These are phyloP conservation scores for Malus hybrid DNA, from an alignment of 331 rosid genomes.

Conservation along the genomic window DNA sequence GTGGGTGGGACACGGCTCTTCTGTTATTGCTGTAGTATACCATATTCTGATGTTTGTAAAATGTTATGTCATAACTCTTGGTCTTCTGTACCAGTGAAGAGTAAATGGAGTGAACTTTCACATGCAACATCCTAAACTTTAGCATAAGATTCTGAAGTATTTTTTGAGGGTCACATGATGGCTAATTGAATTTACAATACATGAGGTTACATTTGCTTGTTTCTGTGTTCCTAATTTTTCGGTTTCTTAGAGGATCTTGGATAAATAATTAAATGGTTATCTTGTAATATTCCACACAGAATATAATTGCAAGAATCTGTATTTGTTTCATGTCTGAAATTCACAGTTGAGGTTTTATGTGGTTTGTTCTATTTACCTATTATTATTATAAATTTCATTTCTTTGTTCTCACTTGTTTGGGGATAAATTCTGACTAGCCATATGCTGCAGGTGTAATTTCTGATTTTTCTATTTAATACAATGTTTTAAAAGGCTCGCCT, in stretches of 20 bases:
- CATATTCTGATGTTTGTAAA: background rate
- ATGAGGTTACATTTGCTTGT: background rate
- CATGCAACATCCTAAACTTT: background rate
- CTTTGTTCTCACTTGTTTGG: too few relatives aligned
- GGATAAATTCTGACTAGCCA: too few relatives aligned
- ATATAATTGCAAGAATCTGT: background rate
- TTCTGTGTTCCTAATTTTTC: background rate
- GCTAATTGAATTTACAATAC: background rate
- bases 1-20: background rate
- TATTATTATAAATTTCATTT: too few relatives aligned
- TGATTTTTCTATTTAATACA: background rate
- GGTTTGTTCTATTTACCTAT: background rate
- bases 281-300: background rate
- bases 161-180: background rate
- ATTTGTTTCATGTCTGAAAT: background rate
- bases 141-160: background rate
- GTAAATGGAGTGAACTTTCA: background rate
- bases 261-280: background rate
- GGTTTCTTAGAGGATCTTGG: background rate
- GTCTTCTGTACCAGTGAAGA: background rate
- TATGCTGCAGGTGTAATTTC: background rate
- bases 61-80: background rate
- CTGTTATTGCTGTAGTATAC: background rate
- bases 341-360: background rate
- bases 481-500: too few relatives aligned